phyloP scores from a whole-genome alignment of 106 monocot genomes.

The Narthecium ossifragum region DNA sequence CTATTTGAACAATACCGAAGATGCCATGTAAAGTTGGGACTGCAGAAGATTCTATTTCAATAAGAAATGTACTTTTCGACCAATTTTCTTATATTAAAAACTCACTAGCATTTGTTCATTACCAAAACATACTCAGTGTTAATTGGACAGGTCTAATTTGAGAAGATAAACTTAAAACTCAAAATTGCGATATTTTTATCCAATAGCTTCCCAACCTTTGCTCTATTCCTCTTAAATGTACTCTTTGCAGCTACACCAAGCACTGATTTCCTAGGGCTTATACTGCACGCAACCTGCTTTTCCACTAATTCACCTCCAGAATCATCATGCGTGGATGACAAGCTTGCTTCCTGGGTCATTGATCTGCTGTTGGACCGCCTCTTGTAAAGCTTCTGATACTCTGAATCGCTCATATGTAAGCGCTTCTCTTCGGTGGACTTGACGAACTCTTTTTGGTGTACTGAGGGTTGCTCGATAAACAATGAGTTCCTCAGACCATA shows the following conservation, averaged over 20 bases:
- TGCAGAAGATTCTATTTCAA: neutral
- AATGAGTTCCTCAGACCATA: constrained; percentile 78
- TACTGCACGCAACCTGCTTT: constrained; percentile 5
- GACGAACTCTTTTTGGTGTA: constrained; percentile 53
- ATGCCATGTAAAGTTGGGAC: too few relatives aligned
- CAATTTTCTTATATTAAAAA: neutral
- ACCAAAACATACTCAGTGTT: neutral
- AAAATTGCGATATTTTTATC: neutral
- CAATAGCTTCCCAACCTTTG: constrained; percentile 47
- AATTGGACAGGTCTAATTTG: neutral
- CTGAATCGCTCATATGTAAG: constrained; percentile 54
- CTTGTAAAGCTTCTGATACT: constrained; percentile 44
- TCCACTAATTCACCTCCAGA: neutral
- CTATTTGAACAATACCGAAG: neutral
- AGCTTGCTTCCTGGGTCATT: neutral
- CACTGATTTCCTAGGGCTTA: constrained; percentile 9
- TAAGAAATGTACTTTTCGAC: neutral
- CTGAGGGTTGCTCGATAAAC: constrained; percentile 73
- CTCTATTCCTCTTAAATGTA: constrained; percentile 75
- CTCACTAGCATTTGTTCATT: neutral
- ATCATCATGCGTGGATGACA: neutral
- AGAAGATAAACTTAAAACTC: neutral
- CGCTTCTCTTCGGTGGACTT: constrained; percentile 75
- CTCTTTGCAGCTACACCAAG: constrained; percentile 40
- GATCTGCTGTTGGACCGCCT: constrained; percentile 23